These are phyloP conservation scores for Beauveria caledonica DNA, from an alignment of 2,329 filamentous ascomycete species.

Conservation along the genomic window DNA sequence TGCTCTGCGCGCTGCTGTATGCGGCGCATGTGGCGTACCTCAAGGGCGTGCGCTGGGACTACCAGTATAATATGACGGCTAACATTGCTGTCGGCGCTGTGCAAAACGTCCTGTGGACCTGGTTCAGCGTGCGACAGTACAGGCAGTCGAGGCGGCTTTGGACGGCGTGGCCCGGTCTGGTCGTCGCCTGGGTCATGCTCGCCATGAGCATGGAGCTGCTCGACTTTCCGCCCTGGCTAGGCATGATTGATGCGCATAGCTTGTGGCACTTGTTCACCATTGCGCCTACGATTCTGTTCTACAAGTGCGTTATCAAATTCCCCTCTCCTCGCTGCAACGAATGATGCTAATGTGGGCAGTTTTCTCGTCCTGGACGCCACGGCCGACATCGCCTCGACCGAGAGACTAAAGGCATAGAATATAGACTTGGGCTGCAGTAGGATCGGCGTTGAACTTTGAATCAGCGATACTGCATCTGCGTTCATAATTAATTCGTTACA, in stretches of 20 bases:
- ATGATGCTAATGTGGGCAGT: conserved; percentile 38
- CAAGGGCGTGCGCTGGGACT: conserved; percentile 82
- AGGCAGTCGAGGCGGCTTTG: conserved; percentile 62
- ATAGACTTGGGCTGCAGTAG: not conserved
- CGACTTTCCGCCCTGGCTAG: conserved; percentile 80
- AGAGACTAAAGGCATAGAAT: conserved; percentile 60
- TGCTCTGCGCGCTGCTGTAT: conserved; percentile 64
- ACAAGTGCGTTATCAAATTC: conserved; percentile 62
- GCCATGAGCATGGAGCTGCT: conserved; percentile 95
- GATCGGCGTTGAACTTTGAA: not conserved
- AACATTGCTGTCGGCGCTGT: conserved; percentile 77
- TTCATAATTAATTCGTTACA: not conserved
- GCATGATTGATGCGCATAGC: conserved; percentile 85
- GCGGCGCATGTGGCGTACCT: conserved; percentile 72
- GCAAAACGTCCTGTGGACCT: conserved; percentile 78
- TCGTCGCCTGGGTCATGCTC: conserved; percentile 83
- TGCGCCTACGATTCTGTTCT: conserved; percentile 80
- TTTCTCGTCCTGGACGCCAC: conserved; percentile 81
- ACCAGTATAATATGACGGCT: conserved; percentile 95
- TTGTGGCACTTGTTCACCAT: conserved; percentile 96
- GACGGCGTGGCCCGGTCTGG: conserved; percentile 83
- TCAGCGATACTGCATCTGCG: not conserved
- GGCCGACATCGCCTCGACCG: conserved; percentile 63
- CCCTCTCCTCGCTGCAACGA: not conserved
- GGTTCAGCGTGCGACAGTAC: conserved; percentile 72